A percentile compares a stretch with the other conserved stretches of the same genome.
These are phyloP conservation scores for Phytophthora parvispora DNA, from an alignment of 352 stramenopile species.

Conservation along the genomic window DNA sequence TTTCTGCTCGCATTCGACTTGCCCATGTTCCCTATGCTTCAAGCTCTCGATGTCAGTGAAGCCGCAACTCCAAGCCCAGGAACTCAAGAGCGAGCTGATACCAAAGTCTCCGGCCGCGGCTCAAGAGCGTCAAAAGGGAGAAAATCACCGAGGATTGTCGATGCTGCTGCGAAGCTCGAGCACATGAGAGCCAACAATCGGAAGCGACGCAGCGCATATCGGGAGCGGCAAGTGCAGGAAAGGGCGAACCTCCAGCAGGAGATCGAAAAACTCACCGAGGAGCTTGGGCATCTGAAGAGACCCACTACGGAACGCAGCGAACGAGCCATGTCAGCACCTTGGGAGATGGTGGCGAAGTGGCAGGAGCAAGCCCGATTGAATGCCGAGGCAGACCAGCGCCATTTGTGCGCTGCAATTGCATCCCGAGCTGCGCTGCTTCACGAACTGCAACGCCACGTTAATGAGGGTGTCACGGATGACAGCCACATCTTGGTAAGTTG, in stretches of 20 bases:
- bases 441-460: too few relatives aligned
- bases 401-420: background rate
- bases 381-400: slow-evolving; percentile 9
- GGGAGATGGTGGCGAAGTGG: slow-evolving; percentile 8
- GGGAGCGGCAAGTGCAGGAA: slow-evolving; percentile 2
- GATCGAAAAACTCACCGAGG: background rate
- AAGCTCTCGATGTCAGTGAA: background rate
- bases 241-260: slow-evolving; percentile 3
- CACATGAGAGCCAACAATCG: slow-evolving; percentile 8
- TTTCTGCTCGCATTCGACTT: slow-evolving; percentile 1
- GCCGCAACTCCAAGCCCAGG: background rate
- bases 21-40: background rate
- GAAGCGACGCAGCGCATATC: slow-evolving; percentile 6
- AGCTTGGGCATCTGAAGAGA: slow-evolving; percentile 1
- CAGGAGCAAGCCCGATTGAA: slow-evolving; percentile 10
- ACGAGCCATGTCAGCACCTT: background rate
- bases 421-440: background rate
- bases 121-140: too few relatives aligned
- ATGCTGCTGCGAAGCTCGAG: slow-evolving; percentile 3
- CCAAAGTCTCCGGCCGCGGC: background rate
- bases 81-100: background rate
- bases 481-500: background rate
- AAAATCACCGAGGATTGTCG: background rate
- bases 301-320: background rate
- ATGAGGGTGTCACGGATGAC: too few relatives aligned